phyloP scores from a whole-genome alignment of 805 yeast species.

The Ogataea pilisensis region DNA sequence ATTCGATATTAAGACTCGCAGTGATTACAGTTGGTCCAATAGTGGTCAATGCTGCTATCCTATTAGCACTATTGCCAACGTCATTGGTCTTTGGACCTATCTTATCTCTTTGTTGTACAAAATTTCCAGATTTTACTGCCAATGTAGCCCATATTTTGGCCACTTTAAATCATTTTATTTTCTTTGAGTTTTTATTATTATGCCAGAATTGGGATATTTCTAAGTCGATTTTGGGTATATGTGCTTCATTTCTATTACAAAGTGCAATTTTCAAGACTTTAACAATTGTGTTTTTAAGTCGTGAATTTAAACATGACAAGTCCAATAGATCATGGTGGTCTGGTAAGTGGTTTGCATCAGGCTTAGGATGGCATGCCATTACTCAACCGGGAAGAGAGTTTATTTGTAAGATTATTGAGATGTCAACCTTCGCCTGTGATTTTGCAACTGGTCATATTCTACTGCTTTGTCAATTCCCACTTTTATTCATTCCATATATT shows the following conservation, averaged over 20 bases:
- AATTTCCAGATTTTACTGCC: constrained; percentile 52
- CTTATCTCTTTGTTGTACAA: constrained; percentile 37
- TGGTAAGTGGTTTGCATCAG: constrained; percentile 42
- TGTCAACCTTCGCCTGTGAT: constrained; percentile 45
- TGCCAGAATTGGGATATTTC: constrained; percentile 65
- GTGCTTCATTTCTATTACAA: constrained; percentile 40
- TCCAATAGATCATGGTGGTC: constrained; percentile 52
- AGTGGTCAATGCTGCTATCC: constrained; percentile 46
- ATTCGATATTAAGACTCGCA: constrained; percentile 36
- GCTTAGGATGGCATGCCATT: constrained; percentile 33
- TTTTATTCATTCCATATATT: constrained; percentile 41
- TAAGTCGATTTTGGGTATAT: constrained; percentile 56
- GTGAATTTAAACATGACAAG: constrained; percentile 39
- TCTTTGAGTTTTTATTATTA: constrained; percentile 62
- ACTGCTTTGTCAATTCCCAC: constrained; percentile 36
- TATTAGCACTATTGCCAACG: constrained; percentile 43
- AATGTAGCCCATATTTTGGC: constrained; percentile 50
- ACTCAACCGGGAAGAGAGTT: constrained; percentile 47
- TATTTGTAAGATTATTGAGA: constrained; percentile 41
- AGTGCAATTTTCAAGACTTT: constrained; percentile 32
- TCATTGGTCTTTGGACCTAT: constrained; percentile 51
- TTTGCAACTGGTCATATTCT: constrained; percentile 42
- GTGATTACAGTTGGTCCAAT: constrained; percentile 63
- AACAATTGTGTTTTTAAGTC: constrained; percentile 32
- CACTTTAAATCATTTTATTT: constrained; percentile 46